Conservation (phyloP, 2,329 filamentous ascomycete species). For the Talaromyces sp. region DNA sequence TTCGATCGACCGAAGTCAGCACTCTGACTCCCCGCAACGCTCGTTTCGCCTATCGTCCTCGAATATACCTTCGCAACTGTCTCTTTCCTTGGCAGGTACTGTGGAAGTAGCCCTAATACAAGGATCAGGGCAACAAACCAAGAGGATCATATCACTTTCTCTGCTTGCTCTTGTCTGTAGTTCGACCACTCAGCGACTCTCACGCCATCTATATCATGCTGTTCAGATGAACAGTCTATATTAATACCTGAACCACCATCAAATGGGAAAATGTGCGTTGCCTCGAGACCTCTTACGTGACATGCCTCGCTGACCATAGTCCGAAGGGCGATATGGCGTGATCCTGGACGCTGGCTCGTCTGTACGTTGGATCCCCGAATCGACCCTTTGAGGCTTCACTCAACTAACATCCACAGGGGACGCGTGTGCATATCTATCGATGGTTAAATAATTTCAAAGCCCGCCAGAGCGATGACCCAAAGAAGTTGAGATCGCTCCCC, state of each 20-base stretch:
- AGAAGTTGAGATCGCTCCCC: conserved; percentile 67
- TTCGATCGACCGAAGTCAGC: background rate
- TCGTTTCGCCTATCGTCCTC: conserved; percentile 1
- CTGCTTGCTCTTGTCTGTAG: background rate
- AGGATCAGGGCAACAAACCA: background rate
- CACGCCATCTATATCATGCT: conserved; percentile 29
- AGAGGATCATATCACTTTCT: background rate
- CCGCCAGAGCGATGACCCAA: conserved; percentile 55
- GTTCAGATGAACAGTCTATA: conserved; percentile 21
- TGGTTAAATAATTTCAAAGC: conserved; percentile 77
- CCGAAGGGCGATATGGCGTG: conserved; percentile 71
- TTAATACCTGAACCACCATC: conserved; percentile 21
- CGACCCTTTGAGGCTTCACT: background rate
- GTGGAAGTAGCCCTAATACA: background rate
- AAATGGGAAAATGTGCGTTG: conserved; percentile 43
- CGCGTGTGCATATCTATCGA: conserved; percentile 87
- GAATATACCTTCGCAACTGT: background rate
- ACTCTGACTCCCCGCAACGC: background rate
- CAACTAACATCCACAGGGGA: conserved; percentile 54
- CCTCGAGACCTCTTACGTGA: background rate
- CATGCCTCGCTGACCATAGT: conserved; percentile 6
- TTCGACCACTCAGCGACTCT: background rate
- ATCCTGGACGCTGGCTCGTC: conserved; percentile 97
- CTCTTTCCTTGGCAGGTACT: background rate
- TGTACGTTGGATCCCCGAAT: conserved; percentile 39